phyloP scores from a whole-genome alignment of 352 stramenopile species.

The Pythium folliculosum region DNA sequence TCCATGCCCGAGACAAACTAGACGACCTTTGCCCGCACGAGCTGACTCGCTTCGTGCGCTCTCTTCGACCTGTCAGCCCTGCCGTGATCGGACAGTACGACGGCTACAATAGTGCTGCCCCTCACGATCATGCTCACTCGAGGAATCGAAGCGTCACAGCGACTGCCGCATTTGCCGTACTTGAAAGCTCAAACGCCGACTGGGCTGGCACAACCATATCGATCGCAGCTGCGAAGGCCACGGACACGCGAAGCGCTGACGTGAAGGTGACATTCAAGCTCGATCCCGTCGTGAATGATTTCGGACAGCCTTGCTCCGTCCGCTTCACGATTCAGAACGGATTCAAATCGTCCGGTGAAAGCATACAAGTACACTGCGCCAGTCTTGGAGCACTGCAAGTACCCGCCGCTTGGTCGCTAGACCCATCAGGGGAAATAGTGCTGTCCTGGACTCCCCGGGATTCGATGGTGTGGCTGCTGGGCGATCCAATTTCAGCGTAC shows the following conservation, averaged over 20 bases:
- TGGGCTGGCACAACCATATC: slow-evolving; percentile 45
- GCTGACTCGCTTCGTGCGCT: slow-evolving; percentile 14
- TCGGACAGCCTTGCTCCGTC: slow-evolving; percentile 15
- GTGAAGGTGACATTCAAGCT: slow-evolving; percentile 19
- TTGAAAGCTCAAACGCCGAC: slow-evolving; percentile 1
- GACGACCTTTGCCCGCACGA: slow-evolving; percentile 4
- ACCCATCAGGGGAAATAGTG: neutral
- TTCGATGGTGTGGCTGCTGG: slow-evolving; percentile 8
- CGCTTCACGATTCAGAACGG: slow-evolving; percentile 25
- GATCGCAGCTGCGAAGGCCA: slow-evolving; percentile 41
- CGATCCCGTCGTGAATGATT: neutral
- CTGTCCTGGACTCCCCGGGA: neutral
- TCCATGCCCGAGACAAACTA: neutral
- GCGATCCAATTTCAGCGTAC: slow-evolving; percentile 22
- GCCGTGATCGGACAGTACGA: slow-evolving; percentile 26
- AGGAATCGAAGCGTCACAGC: slow-evolving; percentile 10
- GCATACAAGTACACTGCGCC: slow-evolving; percentile 15
- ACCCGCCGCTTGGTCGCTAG: slow-evolving; percentile 13
- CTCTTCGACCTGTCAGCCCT: neutral
- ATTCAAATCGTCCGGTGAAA: neutral
- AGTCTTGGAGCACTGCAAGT: slow-evolving; percentile 1
- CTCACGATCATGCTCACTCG: neutral
- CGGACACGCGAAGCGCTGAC: slow-evolving; percentile 6
- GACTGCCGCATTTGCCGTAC: slow-evolving; percentile 16
- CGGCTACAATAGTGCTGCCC: slow-evolving; percentile 8